Conservation (phyloP, 2,329 filamentous ascomycete species). For the Neofusicoccum ribis region DNA sequence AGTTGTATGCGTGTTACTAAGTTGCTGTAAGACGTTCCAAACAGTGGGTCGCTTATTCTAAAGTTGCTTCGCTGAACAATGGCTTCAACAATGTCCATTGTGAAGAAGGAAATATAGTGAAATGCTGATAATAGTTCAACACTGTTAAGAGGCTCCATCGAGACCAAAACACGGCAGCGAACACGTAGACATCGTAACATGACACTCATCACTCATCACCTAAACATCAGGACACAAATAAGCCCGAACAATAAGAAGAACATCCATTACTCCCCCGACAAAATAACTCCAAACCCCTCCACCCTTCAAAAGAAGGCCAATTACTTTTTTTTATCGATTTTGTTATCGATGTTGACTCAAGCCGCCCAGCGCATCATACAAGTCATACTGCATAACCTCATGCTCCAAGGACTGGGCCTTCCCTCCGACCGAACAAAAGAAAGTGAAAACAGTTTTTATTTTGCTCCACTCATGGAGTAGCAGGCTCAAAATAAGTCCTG, state of each 20-base stretch:
- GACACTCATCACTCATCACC: not conserved
- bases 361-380: conserved; percentile 4
- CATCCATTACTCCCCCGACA: not conserved
- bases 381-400: conserved; percentile 1
- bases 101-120: too few relatives aligned
- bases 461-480: not conserved
- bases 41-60: too few relatives aligned
- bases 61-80: too few relatives aligned
- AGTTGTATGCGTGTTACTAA: too few relatives aligned
- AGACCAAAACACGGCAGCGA: too few relatives aligned
- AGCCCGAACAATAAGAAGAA: not conserved
- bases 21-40: too few relatives aligned
- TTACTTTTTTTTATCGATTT: conserved; percentile 3
- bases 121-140: too few relatives aligned
- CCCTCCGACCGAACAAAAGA: not conserved
- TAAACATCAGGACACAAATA: not conserved
- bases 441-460: not conserved
- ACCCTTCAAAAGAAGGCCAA: not conserved
- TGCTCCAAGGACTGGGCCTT: not conserved
- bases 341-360: conserved; percentile 4
- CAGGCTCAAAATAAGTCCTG: conserved; percentile 63
- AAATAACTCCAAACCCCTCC: not conserved
- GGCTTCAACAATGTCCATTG: too few relatives aligned
- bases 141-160: too few relatives aligned
- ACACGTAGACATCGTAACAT: too few relatives aligned